These are phyloP conservation scores for Phytophthora quininea DNA, from an alignment of 352 stramenopile species.

Conservation along the genomic window DNA sequence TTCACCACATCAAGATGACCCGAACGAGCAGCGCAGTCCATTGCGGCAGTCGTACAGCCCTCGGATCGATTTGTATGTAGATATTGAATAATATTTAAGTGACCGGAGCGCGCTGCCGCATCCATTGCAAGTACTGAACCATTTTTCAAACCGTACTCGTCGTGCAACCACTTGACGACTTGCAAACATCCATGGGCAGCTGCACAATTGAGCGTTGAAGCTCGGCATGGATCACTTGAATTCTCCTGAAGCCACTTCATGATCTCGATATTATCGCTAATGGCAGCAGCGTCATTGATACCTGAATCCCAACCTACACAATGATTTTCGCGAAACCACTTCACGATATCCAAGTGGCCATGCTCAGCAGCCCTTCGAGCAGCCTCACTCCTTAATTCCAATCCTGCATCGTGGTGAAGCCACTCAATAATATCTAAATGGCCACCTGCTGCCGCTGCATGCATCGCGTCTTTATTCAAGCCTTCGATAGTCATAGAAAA, in stretches of 20 bases:
- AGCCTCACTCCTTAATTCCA: slow-evolving; percentile 14
- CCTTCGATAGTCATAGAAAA: slow-evolving; percentile 6
- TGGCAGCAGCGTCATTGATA: slow-evolving; percentile 15
- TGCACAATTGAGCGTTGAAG: slow-evolving; percentile 11
- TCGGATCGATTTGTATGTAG: slow-evolving; percentile 4
- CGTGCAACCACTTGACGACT: slow-evolving; percentile 24
- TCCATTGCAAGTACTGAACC: slow-evolving; percentile 9
- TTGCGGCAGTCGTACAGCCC: slow-evolving; percentile 1
- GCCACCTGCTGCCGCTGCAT: slow-evolving; percentile 7
- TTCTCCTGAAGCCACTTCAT: slow-evolving; percentile 17
- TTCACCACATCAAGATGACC: slow-evolving; percentile 15
- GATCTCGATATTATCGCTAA: slow-evolving; percentile 5
- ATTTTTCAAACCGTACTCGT: slow-evolving; percentile 8
- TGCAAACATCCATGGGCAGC: background rate
- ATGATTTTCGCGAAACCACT: slow-evolving; percentile 20
- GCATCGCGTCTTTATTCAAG: slow-evolving; percentile 5
- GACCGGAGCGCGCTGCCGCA: slow-evolving; percentile 10
- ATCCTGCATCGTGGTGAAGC: slow-evolving; percentile 7
- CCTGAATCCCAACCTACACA: slow-evolving; percentile 2
- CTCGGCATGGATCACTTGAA: slow-evolving; percentile 5
- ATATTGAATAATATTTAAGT: slow-evolving; percentile 15
- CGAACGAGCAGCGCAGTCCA: slow-evolving; percentile 10
- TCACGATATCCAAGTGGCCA: slow-evolving; percentile 12
- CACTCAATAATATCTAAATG: slow-evolving; percentile 25
- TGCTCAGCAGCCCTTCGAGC: slow-evolving; percentile 9